Percentiles rank a stretch among this genome's conserved stretches.
phyloP scores from a whole-genome alignment of 495 filamentous ascomycete genomes.

The Penicillium coprophilum region DNA sequence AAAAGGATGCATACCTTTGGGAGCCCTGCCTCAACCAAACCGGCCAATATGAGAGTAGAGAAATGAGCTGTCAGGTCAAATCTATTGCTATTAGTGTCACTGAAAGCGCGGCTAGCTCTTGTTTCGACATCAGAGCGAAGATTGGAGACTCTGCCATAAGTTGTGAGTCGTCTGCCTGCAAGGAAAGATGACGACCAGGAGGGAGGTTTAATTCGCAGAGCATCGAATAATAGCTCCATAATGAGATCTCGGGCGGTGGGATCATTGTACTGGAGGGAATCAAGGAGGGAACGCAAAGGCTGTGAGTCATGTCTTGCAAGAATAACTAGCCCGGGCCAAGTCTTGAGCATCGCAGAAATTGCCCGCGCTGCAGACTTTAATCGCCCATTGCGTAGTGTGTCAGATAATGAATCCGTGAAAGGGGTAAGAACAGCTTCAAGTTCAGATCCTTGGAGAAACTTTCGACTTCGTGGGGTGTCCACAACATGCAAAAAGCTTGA shows the following conservation, averaged over 20 bases:
- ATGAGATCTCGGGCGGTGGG: slow-evolving; percentile 64
- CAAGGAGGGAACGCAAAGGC: slow-evolving; percentile 76
- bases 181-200: slow-evolving; percentile 96
- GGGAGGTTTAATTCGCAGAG: slow-evolving; percentile 90
- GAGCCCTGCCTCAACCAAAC: slow-evolving; percentile 80
- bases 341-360: slow-evolving; percentile 81
- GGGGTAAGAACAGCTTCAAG: slow-evolving; percentile 78
- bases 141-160: slow-evolving; percentile 88
- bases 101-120: slow-evolving; percentile 36
- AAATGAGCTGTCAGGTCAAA: slow-evolving; percentile 91
- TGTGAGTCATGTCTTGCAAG: slow-evolving; percentile 82
- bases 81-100: slow-evolving; percentile 64
- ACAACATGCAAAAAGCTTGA: slow-evolving; percentile 83
- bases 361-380: slow-evolving; percentile 83
- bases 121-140: slow-evolving; percentile 65
- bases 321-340: slow-evolving; percentile 86
- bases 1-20: slow-evolving; percentile 54
- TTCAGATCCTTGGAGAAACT: slow-evolving; percentile 77
- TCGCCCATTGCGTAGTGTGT: slow-evolving; percentile 65
- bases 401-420: slow-evolving; percentile 79
- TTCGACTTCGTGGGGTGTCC: slow-evolving; percentile 77
- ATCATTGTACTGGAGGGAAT: slow-evolving; percentile 71
- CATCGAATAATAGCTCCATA: slow-evolving; percentile 84
- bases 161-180: slow-evolving; percentile 87
- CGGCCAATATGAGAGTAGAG: slow-evolving; percentile 81